Conservation (phyloP, 305 asterid species). For the Solanum chacoense region DNA sequence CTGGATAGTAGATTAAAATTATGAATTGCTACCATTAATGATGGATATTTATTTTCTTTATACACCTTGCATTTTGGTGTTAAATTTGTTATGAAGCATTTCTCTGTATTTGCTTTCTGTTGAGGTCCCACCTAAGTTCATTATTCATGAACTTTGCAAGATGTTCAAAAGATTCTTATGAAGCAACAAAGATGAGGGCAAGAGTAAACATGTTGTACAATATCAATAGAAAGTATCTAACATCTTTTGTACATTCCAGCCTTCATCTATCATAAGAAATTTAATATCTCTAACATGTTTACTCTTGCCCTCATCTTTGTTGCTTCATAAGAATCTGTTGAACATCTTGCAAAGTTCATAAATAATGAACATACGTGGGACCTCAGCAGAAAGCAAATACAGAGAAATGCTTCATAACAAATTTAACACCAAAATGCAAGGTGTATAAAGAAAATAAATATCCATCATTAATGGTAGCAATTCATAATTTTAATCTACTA, state of each 20-base stretch:
- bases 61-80: background rate
- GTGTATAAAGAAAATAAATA: background rate
- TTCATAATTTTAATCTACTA: background rate
- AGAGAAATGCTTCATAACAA: background rate
- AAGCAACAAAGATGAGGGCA: background rate
- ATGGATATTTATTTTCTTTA: background rate
- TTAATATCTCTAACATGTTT: background rate
- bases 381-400: background rate
- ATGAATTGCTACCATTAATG: background rate
- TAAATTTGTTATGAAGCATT: background rate
- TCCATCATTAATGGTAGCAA: background rate
- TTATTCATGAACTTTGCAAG: background rate
- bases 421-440: background rate
- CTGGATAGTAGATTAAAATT: background rate
- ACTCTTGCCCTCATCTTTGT: background rate
- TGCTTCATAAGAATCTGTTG: background rate
- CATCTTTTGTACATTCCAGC: no score
- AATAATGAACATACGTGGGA: background rate
- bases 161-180: background rate
- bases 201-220: background rate
- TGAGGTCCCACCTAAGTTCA: background rate
- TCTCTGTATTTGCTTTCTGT: background rate
- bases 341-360: background rate
- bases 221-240: no score
- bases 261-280: no score